Evolutionary conservation across 2,329 filamentous ascomycete genomes (phyloP).

Genomic region (Claviceps humidiphila): DNA sequence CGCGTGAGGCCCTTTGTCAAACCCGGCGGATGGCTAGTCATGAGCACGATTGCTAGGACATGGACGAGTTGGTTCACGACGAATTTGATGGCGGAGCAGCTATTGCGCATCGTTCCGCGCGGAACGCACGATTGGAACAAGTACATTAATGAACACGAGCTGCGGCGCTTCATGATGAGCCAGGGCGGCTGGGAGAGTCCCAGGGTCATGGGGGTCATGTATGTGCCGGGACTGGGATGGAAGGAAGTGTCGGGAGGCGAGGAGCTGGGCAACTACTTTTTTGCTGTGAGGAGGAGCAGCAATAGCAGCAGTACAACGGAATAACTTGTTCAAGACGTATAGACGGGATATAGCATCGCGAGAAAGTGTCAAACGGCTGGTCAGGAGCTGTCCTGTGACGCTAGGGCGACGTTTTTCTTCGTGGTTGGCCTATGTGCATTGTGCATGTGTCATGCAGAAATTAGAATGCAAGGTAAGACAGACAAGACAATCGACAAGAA

Average conservation of each 20-base stretch:
- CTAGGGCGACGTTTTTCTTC: too few relatives aligned
- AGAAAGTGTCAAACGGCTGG: too few relatives aligned
- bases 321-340: background rate
- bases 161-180: constrained; percentile 42
- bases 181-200: constrained; percentile 45
- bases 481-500: background rate
- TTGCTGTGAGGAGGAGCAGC: constrained; percentile 49
- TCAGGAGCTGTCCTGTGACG: too few relatives aligned
- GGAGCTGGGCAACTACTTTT: constrained; percentile 90
- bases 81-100: constrained; percentile 79
- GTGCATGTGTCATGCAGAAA: background rate
- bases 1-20: constrained; percentile 61
- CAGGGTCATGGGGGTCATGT: constrained; percentile 67
- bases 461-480: background rate
- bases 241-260: constrained; percentile 70
- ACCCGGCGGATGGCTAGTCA: constrained; percentile 84
- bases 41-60: constrained; percentile 85
- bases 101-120: constrained; percentile 73
- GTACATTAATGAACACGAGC: constrained; percentile 80
- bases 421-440: background rate
- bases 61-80: constrained; percentile 86
- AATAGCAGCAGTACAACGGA: constrained; percentile 20
- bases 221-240: constrained; percentile 86
- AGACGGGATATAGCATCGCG: too few relatives aligned
- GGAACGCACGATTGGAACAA: constrained; percentile 96